Conservation (phyloP, 2,329 filamentous ascomycete genomes). For the Sporothrix luriei region DNA sequence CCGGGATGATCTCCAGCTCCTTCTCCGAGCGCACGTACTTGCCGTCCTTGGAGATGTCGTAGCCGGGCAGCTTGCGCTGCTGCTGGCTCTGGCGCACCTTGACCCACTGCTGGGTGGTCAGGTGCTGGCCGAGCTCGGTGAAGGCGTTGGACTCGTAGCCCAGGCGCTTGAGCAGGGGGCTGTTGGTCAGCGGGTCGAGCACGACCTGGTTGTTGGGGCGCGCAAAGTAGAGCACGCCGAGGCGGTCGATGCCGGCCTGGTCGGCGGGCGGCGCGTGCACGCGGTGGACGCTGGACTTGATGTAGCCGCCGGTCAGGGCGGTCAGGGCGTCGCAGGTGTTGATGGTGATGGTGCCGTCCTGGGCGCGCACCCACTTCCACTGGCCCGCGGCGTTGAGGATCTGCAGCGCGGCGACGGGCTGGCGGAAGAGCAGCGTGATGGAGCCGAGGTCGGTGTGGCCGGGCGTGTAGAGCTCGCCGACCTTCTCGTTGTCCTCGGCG, state of each 20-base stretch:
- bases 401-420: conserved; percentile 57
- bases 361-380: conserved; percentile 51
- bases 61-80: conserved; percentile 44
- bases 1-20: conserved; percentile 48
- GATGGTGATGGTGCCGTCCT: conserved; percentile 52
- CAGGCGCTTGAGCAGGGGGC: conserved; percentile 43
- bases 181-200: conserved; percentile 44
- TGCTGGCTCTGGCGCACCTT: conserved; percentile 44
- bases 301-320: conserved; percentile 49
- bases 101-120: conserved; percentile 35
- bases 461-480: conserved; percentile 34
- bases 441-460: conserved; percentile 59
- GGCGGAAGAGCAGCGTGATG: conserved; percentile 57
- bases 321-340: conserved; percentile 51
- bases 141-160: conserved; percentile 46
- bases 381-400: conserved; percentile 47
- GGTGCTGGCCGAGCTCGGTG: conserved; percentile 35
- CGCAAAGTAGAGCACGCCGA: conserved; percentile 57
- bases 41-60: conserved; percentile 44
- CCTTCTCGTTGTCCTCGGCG: conserved; percentile 43
- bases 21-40: conserved; percentile 44
- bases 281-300: conserved; percentile 45
- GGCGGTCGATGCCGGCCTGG: conserved; percentile 51
- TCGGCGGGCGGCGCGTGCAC: conserved; percentile 46
- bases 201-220: conserved; percentile 47